Conservation (phyloP, 2,329 filamentous ascomycete genomes). For the Pseudocercospora macadamiae region DNA sequence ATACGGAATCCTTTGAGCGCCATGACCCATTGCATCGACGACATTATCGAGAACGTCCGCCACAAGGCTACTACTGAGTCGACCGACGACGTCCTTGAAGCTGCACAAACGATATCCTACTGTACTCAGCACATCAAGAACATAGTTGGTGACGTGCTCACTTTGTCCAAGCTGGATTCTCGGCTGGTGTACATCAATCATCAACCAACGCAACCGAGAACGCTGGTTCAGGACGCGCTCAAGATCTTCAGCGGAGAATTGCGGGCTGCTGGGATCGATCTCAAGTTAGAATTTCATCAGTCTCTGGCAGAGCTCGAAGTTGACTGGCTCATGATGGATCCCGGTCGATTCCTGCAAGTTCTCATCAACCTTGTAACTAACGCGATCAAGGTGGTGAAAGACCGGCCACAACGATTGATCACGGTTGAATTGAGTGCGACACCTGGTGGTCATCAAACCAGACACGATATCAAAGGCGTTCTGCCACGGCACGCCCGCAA, state of each 20-base stretch:
- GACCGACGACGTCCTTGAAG: constrained; percentile 26
- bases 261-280: constrained; percentile 38
- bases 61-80: constrained; percentile 9
- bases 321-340: constrained; percentile 33
- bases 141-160: constrained; percentile 53
- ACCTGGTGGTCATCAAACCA: constrained; percentile 38
- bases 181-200: constrained; percentile 42
- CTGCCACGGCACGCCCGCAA: constrained; percentile 38
- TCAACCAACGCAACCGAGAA: constrained; percentile 37
- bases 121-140: constrained; percentile 37
- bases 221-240: constrained; percentile 41
- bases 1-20: constrained; percentile 48
- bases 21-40: constrained; percentile 50
- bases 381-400: constrained; percentile 49
- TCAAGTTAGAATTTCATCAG: constrained; percentile 15
- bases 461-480: constrained; percentile 45
- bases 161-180: constrained; percentile 44
- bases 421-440: constrained; percentile 32
- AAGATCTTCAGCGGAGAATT: constrained; percentile 46
- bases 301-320: constrained; percentile 19
- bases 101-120: constrained; percentile 35
- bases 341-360: constrained; percentile 41
- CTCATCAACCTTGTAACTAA: constrained; percentile 46
- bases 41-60: constrained; percentile 35
- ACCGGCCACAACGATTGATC: constrained; percentile 38